Conservation (phyloP, 768 basidiomycete species). For the Gyrodon lividus region DNA sequence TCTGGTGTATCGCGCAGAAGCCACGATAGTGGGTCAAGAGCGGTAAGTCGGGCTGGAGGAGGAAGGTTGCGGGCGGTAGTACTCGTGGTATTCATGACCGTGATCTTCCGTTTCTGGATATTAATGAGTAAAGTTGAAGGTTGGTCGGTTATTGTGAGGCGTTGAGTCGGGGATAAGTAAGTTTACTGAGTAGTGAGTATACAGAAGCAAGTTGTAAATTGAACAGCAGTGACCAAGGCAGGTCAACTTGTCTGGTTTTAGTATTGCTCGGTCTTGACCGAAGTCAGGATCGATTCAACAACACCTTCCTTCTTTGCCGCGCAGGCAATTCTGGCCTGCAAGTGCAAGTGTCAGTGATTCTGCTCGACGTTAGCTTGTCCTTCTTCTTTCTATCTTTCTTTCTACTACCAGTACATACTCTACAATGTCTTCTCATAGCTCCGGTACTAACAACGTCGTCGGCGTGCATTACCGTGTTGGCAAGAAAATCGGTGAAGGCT, state of each 20-base stretch:
- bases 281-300: conserved; percentile 6
- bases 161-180: background rate
- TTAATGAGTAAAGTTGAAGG: background rate
- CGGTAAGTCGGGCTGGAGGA: conserved; percentile 34
- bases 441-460: conserved; percentile 74
- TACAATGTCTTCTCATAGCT: conserved; percentile 54
- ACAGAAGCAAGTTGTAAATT: no score
- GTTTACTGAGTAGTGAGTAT: no score
- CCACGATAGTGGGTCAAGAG: conserved; percentile 40
- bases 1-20: conserved; percentile 53
- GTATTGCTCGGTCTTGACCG: conserved; percentile 31
- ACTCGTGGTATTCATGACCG: conserved; percentile 21
- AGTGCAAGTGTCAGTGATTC: conserved; percentile 18
- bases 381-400: conserved; percentile 9
- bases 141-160: background rate
- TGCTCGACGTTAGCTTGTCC: conserved; percentile 1
- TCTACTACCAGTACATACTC: conserved; percentile 24
- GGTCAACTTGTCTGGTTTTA: conserved; percentile 6
- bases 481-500: conserved; percentile 99
- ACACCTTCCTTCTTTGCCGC: conserved; percentile 32
- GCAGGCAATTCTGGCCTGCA: conserved; percentile 29
- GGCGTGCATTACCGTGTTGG: conserved; percentile 98
- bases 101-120: conserved; percentile 4
- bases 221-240: background rate
- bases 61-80: conserved; percentile 20